A percentile compares a stretch with the other conserved stretches of the same genome.
Evolutionary conservation across 2,329 filamentous ascomycete species (phyloP).

Genomic region (Boeremia exigua): DNA sequence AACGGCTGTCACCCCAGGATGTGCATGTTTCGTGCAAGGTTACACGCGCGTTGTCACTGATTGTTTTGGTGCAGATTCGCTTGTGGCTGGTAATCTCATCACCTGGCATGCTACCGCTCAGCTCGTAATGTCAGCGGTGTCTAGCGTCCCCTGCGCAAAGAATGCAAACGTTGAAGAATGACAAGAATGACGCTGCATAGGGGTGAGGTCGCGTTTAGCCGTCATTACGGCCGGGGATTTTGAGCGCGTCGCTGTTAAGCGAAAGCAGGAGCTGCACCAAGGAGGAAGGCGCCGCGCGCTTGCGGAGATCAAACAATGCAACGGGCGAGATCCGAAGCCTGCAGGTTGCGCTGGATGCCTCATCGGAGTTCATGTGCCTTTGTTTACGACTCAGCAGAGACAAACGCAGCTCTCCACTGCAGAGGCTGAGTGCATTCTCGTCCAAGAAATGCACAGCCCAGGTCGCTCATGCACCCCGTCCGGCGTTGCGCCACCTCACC

Average conservation of each 20-base stretch:
- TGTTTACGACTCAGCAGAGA: neutral
- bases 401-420: neutral
- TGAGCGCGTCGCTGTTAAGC: neutral
- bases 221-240: constrained; percentile 6
- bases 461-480: neutral
- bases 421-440: constrained; percentile 3
- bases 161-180: constrained; percentile 22
- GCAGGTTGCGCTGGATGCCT: neutral
- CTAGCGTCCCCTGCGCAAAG: neutral
- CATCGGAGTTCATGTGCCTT: neutral
- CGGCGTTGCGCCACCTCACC: constrained; percentile 2
- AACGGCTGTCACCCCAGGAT: constrained; percentile 43
- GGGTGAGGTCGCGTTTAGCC: constrained; percentile 8
- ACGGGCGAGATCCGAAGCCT: constrained; percentile 1
- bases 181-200: constrained; percentile 14
- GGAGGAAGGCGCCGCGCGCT: constrained; percentile 12
- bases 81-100: constrained; percentile 7
- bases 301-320: constrained; percentile 1
- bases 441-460: neutral
- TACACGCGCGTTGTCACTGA: constrained; percentile 11
- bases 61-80: constrained; percentile 17
- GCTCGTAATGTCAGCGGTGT: neutral
- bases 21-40: constrained; percentile 36
- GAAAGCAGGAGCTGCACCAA: constrained; percentile 4
- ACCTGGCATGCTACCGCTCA: neutral